Evolutionary conservation across 257 asterid species (phyloP).

Genomic region (Solanum sejunctum): DNA sequence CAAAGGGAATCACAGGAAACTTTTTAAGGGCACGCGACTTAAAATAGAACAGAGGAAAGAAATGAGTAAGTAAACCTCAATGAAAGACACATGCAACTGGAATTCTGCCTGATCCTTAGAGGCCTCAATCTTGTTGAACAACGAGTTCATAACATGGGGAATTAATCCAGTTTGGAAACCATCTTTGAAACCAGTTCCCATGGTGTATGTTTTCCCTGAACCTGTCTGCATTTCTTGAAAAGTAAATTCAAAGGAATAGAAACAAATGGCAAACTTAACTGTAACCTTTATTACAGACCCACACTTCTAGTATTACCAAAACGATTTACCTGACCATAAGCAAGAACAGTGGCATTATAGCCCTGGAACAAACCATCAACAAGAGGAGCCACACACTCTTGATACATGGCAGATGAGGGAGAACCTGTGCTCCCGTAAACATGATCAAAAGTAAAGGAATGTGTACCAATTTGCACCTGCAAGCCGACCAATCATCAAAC

Average conservation of each 20-base stretch:
- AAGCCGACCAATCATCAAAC: not conserved
- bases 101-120: conserved; percentile 80
- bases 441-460: conserved; percentile 94
- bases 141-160: conserved; percentile 78
- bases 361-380: conserved; percentile 99
- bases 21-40: not conserved
- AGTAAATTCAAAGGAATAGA: not conserved
- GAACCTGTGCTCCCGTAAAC: conserved; percentile 84
- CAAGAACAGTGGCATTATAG: conserved; percentile 96
- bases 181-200: conserved; percentile 91
- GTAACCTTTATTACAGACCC: not conserved
- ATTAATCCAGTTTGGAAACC: conserved; percentile 75
- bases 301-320: not conserved
- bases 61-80: conserved; percentile 48
- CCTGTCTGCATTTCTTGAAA: conserved; percentile 68
- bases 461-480: conserved; percentile 90
- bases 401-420: conserved; percentile 75
- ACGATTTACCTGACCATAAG: conserved; percentile 83
- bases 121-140: conserved; percentile 76
- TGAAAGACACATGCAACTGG: conserved; percentile 87
- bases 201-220: conserved; percentile 93
- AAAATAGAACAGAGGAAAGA: not conserved
- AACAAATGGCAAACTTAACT: not conserved
- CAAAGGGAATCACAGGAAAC: not conserved
- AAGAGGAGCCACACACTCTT: conserved; percentile 88